Conservation (phyloP, 116 monocot species). For the Zostera marina region DNA sequence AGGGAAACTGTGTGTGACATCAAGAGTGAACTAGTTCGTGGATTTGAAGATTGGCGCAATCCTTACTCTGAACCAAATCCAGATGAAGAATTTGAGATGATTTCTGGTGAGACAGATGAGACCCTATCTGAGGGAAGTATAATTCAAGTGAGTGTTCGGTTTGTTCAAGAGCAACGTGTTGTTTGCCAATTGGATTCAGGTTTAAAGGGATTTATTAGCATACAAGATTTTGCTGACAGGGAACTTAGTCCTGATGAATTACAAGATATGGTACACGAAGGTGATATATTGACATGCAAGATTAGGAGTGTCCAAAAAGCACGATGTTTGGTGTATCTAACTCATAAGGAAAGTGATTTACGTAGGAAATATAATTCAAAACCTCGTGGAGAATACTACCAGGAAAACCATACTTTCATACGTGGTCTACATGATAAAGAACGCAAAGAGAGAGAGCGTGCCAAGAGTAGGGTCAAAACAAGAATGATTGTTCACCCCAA, state of each 20-base stretch:
- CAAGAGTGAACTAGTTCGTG: conserved; percentile 71
- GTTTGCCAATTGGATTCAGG: conserved; percentile 79
- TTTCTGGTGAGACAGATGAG: conserved; percentile 90
- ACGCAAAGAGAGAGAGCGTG: conserved; percentile 51
- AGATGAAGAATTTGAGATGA: conserved; percentile 77
- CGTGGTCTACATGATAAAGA: conserved; percentile 40
- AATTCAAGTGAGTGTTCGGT: conserved; percentile 68
- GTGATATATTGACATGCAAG: conserved; percentile 77
- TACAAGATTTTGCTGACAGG: conserved; percentile 48
- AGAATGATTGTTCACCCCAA: conserved; percentile 95
- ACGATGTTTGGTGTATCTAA: conserved; percentile 51
- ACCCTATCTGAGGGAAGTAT: conserved; percentile 65
- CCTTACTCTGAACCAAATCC: conserved; percentile 49
- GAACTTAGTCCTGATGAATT: conserved; percentile 18
- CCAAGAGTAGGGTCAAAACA: conserved; percentile 60
- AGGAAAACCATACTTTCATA: conserved; percentile 26
- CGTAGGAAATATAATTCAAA: conserved; percentile 15
- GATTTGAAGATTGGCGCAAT: conserved; percentile 73
- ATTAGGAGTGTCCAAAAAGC: conserved; percentile 59
- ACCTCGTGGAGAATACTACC: conserved; percentile 34
- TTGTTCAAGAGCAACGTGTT: conserved; percentile 53
- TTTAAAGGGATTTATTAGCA: conserved; percentile 46
- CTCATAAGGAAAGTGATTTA: conserved; percentile 58
- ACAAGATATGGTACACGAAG: conserved; percentile 57
- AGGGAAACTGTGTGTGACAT: conserved; percentile 75